Base-by-base conservation (phyloP, 208 protist species). In the Crithidia bombi region DNA sequence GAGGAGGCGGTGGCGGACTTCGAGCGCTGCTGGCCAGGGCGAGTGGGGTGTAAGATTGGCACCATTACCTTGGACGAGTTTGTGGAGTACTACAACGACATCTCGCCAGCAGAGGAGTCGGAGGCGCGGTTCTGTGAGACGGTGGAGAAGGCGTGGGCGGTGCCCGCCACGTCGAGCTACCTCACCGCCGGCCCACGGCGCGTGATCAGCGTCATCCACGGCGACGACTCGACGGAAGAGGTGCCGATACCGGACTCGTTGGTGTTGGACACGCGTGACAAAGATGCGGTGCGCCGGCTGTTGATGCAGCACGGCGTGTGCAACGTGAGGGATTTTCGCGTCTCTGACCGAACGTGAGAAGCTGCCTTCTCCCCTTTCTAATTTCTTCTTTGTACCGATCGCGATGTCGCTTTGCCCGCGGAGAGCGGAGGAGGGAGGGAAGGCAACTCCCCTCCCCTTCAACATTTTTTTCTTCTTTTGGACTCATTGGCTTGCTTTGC, bases 31-130 rank as follows among this genome's bases (percentile, higher is more conserved):
- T 95, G 89, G 90, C 86, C 88, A 3, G 86, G 87, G 43, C 73
- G 75, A 54, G 74, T 89, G 6, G 59, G 67, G 25, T 83, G 78
- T 69, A 90, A 90, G 46, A 51, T 87, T 6, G 81, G 86, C 11
- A 88, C 83, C 9, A 85, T 97, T 41, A 90, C 81, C 25, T 61
- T 90, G 10, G 80, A 90, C 17, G 86, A 94, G 57, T 97, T 96
- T 75, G 68, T 92, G 23, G 90, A 94, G 51, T 97, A 96, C 85
- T 96, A 97, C 82, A 89, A 81, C 30, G 93, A 97, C 76, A 65
- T 97, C 59, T 96, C 89, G 23, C 90, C 87, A 17, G 73, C 82
- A 17, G 79, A 85, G 28, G 74, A 90, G 30, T 76, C 85, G 23
- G 93, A 97, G 51, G 88, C 85, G n/a, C 82, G 91, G 62, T 97